phyloP scores from a whole-genome alignment of 768 basidiomycete species.

The Mycena leptocephala region DNA sequence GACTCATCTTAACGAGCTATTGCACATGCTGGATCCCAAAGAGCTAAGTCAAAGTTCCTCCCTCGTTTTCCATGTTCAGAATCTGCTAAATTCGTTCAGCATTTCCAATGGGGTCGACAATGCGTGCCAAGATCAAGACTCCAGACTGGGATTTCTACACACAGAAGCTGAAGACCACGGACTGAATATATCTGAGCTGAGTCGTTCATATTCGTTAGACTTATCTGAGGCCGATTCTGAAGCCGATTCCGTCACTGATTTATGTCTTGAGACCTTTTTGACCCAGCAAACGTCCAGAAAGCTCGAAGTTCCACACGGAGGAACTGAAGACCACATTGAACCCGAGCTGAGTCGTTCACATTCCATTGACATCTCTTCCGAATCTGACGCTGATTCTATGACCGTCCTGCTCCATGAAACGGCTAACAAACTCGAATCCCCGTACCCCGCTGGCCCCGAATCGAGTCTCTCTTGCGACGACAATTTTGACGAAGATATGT shows the following conservation, averaged over 20 bases:
- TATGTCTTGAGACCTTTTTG: no score
- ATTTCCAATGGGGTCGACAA: no score
- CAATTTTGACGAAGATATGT: neutral
- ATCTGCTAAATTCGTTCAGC: no score
- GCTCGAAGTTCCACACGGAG: neutral
- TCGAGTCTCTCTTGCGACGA: neutral
- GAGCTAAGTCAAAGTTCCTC: slow-evolving; percentile 4
- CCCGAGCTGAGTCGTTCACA: neutral
- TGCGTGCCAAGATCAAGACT: no score
- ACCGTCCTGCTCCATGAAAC: no score
- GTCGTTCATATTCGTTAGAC: no score
- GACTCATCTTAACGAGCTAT: neutral
- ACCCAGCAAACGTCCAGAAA: neutral
- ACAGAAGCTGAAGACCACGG: neutral
- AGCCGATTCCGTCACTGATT: no score
- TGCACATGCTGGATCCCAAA: neutral
- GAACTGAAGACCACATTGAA: neutral
- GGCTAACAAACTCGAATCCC: no score
- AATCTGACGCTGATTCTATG: neutral
- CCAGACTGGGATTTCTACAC: neutral
- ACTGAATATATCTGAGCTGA: no score
- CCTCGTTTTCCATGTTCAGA: no score
- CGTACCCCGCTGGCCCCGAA: neutral
- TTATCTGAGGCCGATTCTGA: no score
- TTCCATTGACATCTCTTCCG: neutral